A percentile compares a stretch with the other conserved stretches of the same genome.
These are phyloP conservation scores for Mycena polygramma DNA, from an alignment of 768 basidiomycete species.

Conservation along the genomic window DNA sequence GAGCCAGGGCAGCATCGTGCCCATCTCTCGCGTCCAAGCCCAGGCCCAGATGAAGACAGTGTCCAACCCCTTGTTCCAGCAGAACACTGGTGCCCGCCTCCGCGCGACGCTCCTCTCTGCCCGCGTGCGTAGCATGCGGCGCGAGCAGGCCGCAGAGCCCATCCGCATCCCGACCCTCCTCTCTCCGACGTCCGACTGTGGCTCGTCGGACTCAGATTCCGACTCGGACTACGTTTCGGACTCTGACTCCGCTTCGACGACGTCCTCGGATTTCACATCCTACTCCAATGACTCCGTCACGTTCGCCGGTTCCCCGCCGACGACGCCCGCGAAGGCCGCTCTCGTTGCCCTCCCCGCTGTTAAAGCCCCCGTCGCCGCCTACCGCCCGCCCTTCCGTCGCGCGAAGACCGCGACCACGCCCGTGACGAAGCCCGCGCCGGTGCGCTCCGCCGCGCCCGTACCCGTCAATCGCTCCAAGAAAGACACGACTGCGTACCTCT, in stretches of 20 bases:
- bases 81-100: neutral
- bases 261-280: conserved; percentile 18
- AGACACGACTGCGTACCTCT: conserved; percentile 18
- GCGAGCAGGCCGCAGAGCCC: conserved; percentile 4
- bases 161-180: conserved; percentile 17
- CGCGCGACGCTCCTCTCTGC: neutral
- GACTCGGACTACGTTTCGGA: conserved; percentile 13
- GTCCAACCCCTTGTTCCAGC: neutral
- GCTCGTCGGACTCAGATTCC: conserved; percentile 7
- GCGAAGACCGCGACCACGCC: neutral
- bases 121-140: conserved; percentile 12
- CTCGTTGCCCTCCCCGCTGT: conserved; percentile 9
- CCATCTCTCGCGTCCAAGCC: neutral
- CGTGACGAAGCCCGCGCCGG: neutral
- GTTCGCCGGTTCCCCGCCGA: conserved; percentile 28
- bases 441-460: neutral
- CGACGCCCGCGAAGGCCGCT: conserved; percentile 9
- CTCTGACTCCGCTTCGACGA: conserved; percentile 28
- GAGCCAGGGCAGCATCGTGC: neutral
- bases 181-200: neutral
- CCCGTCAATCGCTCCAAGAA: neutral
- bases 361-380: neutral
- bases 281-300: conserved; percentile 28
- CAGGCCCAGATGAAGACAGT: neutral
- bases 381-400: neutral